phyloP scores from a whole-genome alignment of 805 yeast species.

The Naumovozyma baii region DNA sequence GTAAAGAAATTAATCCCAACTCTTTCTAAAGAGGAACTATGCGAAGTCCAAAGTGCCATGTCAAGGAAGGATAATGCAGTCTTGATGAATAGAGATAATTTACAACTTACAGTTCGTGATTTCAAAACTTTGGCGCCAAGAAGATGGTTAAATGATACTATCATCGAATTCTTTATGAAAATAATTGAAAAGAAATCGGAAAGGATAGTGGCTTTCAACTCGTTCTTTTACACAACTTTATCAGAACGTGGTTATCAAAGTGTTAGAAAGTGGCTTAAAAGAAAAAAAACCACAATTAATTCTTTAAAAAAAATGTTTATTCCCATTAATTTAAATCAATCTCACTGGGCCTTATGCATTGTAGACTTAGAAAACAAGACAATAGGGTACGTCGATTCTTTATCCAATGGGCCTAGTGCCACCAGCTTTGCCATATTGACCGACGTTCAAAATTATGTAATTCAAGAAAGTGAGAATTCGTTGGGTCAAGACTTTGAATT shows the following conservation, averaged over 20 bases:
- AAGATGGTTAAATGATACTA: slow-evolving; percentile 82
- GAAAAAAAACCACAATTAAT: slow-evolving; percentile 58
- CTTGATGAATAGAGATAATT: slow-evolving; percentile 28
- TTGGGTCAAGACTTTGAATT: slow-evolving; percentile 29
- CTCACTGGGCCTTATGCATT: slow-evolving; percentile 89
- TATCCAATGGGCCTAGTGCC: slow-evolving; percentile 35
- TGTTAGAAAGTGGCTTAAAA: slow-evolving; percentile 78
- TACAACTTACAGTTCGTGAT: slow-evolving; percentile 61
- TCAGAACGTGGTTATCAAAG: slow-evolving; percentile 64
- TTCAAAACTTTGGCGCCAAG: slow-evolving; percentile 59
- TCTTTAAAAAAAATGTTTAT: slow-evolving; percentile 58
- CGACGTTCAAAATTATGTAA: slow-evolving; percentile 51
- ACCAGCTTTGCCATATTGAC: slow-evolving; percentile 33
- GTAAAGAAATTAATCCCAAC: slow-evolving; percentile 20
- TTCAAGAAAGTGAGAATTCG: slow-evolving; percentile 47
- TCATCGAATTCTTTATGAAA: slow-evolving; percentile 72
- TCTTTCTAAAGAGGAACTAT: slow-evolving; percentile 17
- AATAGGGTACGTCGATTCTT: slow-evolving; percentile 71
- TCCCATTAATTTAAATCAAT: slow-evolving; percentile 74
- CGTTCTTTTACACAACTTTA: slow-evolving; percentile 76
- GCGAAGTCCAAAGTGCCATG: slow-evolving; percentile 22
- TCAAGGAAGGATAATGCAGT: slow-evolving; percentile 22
- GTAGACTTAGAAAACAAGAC: slow-evolving; percentile 51
- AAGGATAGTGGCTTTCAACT: slow-evolving; percentile 62
- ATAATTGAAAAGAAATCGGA: slow-evolving; percentile 28